phyloP scores from a whole-genome alignment of 1,284 basidiomycete genomes.

The Xerocomus cyaneibrunnescens region DNA sequence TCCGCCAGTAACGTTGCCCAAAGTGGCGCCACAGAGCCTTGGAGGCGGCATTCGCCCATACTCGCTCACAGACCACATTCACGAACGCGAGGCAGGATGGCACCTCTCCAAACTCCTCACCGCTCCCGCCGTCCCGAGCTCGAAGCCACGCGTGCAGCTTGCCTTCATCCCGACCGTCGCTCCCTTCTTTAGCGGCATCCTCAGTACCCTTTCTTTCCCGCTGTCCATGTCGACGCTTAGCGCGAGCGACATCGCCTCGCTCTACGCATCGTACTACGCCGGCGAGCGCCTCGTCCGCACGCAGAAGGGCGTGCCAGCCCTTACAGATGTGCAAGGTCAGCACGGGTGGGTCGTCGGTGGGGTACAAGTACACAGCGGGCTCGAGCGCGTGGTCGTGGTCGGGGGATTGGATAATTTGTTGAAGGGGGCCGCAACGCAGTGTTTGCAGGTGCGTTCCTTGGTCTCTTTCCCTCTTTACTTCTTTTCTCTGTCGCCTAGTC shows the following conservation, averaged over 20 bases:
- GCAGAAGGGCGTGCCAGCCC: conserved; percentile 72
- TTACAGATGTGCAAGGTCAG: conserved; percentile 74
- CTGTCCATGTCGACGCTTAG: conserved; percentile 57
- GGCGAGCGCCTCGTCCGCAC: conserved; percentile 70
- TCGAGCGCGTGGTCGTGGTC: conserved; percentile 89
- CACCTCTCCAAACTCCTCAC: conserved; percentile 73
- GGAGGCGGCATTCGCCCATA: conserved; percentile 82
- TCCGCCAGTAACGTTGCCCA: conserved; percentile 75
- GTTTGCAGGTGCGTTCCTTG: conserved; percentile 70
- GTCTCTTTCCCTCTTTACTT: not conserved
- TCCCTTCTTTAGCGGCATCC: conserved; percentile 97
- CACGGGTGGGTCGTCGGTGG: conserved; percentile 94
- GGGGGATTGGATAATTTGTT: conserved; percentile 94
- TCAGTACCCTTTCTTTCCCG: conserved; percentile 84
- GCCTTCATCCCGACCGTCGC: conserved; percentile 89
- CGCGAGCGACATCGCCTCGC: conserved; percentile 70
- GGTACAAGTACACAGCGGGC: conserved; percentile 88
- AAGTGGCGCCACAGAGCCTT: conserved; percentile 78
- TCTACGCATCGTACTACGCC: conserved; percentile 81
- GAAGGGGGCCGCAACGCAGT: conserved; percentile 98
- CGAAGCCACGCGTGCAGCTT: conserved; percentile 52
- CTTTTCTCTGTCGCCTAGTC: not conserved
- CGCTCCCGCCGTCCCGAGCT: not conserved
- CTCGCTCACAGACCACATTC: conserved; percentile 94
- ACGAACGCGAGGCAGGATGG: conserved; percentile 89